These are phyloP conservation scores for Phytomonas sp. DNA, from an alignment of 208 protist species.

Conservation along the genomic window DNA sequence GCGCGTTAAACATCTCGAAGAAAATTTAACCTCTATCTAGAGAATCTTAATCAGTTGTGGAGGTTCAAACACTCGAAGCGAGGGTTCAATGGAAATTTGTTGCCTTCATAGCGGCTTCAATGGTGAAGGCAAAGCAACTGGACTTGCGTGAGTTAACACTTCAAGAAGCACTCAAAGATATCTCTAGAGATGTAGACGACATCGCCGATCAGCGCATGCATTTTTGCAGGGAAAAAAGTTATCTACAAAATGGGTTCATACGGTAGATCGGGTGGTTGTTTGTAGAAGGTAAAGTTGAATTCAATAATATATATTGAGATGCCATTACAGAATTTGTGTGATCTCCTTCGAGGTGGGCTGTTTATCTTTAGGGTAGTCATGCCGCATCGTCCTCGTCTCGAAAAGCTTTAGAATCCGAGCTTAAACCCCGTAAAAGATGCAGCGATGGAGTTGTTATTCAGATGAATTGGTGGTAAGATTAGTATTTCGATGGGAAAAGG, in stretches of 20 bases:
- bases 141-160: slow-evolving; percentile 50
- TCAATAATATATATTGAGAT: neutral
- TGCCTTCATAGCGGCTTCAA: neutral
- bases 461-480: neutral
- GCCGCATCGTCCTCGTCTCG: neutral
- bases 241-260: neutral
- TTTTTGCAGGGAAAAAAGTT: slow-evolving; percentile 31
- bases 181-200: slow-evolving; percentile 33
- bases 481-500: neutral
- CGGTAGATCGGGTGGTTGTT: neutral
- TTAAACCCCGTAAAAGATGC: neutral
- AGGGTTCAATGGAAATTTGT: neutral
- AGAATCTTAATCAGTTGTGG: neutral
- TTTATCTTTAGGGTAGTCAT: neutral
- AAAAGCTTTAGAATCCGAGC: neutral
- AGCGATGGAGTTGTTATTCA: neutral
- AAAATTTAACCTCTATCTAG: neutral
- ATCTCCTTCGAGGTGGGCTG: neutral
- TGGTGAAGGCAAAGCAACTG: slow-evolving; percentile 13
- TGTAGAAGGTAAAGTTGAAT: neutral
- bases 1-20: neutral
- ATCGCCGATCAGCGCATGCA: slow-evolving; percentile 32
- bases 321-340: neutral
- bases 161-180: slow-evolving; percentile 58
- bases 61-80: neutral